phyloP scores from a whole-genome alignment of 2,329 filamentous ascomycete genomes.

The Cordyceps cateniannulata region DNA sequence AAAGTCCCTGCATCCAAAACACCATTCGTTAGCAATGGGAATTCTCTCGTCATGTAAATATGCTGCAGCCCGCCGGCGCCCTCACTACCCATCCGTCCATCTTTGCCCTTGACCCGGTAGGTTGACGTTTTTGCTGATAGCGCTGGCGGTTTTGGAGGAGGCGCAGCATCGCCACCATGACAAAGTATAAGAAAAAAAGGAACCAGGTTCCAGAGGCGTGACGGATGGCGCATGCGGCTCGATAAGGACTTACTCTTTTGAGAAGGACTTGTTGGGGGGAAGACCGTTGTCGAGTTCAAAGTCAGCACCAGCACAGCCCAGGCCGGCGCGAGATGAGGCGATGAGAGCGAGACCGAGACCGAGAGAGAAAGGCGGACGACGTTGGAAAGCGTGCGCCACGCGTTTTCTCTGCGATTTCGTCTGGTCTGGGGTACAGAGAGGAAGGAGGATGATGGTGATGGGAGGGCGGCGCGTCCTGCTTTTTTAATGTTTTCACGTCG shows the following conservation, averaged over 20 bases:
- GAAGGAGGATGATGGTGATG: neutral
- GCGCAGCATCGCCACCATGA: neutral
- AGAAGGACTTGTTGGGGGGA: neutral
- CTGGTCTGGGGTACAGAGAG: neutral
- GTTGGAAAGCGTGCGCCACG: too few species aligned
- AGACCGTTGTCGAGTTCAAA: neutral
- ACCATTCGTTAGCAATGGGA: neutral
- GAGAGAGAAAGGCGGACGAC: too few species aligned
- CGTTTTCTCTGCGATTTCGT: too few species aligned
- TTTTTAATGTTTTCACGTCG: neutral
- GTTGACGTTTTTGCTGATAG: neutral
- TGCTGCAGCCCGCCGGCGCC: neutral
- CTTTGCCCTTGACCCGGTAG: neutral
- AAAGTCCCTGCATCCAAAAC: neutral
- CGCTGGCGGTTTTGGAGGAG: neutral
- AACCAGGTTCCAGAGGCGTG: neutral
- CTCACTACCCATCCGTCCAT: neutral
- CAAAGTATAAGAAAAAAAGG: neutral
- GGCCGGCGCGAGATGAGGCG: neutral
- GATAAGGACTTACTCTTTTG: constrained; percentile 7
- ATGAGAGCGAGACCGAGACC: neutral
- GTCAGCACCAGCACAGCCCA: constrained; percentile 1
- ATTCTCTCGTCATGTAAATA: neutral
- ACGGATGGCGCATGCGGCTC: neutral
- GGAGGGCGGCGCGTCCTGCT: neutral